Evolutionary conservation across 495 filamentous ascomycete genomes (phyloP).

Genomic region (Opeltia flavorubescens): DNA sequence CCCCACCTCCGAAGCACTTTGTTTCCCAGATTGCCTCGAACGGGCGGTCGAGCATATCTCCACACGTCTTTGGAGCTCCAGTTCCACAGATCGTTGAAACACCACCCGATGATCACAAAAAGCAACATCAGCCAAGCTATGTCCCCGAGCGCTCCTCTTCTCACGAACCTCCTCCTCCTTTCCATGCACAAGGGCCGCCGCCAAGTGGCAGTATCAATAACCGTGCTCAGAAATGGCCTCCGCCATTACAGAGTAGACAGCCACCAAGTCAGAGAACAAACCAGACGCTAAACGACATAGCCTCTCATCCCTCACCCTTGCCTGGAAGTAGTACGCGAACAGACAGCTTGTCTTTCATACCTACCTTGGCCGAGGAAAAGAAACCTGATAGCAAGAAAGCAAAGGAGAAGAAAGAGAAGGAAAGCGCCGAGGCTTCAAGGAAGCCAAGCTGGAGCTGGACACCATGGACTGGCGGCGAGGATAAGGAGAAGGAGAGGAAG

Average conservation of each 20-base stretch:
- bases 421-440: conserved; percentile 31
- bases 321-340: conserved; percentile 61
- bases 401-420: conserved; percentile 47
- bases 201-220: conserved; percentile 4
- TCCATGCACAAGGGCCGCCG: conserved; percentile 15
- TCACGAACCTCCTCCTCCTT: conserved; percentile 28
- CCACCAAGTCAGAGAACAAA: conserved; percentile 12
- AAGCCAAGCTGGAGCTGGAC: conserved; percentile 83
- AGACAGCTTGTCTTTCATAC: conserved; percentile 71
- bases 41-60: conserved; percentile 30
- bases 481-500: conserved; percentile 60
- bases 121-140: conserved; percentile 18
- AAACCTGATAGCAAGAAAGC: conserved; percentile 49
- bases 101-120: conserved; percentile 25
- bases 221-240: conserved; percentile 11
- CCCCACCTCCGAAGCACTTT: conserved; percentile 11
- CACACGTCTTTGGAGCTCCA: conserved; percentile 25
- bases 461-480: conserved; percentile 43
- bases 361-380: conserved; percentile 56
- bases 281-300: conserved; percentile 46
- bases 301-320: conserved; percentile 46
- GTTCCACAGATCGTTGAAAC: conserved; percentile 61
- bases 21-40: conserved; percentile 27
- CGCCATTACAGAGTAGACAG: conserved; percentile 6
- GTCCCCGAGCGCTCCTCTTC: conserved; percentile 40